Evolutionary conservation across 2,329 filamentous ascomycete species (phyloP).

Genomic region (Penicillium sp.): DNA sequence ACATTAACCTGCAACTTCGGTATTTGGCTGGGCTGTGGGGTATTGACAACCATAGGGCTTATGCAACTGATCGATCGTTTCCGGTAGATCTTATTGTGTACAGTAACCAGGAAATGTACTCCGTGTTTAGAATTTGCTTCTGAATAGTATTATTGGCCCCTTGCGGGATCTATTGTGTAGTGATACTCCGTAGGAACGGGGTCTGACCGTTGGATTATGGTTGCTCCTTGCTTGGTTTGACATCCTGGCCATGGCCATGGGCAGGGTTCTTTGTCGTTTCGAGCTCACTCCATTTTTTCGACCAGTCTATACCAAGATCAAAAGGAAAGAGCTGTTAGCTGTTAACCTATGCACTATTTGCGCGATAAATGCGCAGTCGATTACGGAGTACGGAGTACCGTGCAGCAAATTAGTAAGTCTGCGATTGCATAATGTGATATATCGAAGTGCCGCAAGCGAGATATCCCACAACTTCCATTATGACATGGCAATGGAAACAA

Average conservation of each 20-base stretch:
- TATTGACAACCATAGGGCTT: background rate
- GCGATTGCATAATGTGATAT: conserved; percentile 6
- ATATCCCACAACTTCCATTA: background rate
- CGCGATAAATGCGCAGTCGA: background rate
- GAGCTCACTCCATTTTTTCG: background rate
- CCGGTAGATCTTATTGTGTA: background rate
- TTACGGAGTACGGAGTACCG: too few relatives aligned
- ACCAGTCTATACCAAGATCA: too few relatives aligned
- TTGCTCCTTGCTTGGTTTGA: background rate
- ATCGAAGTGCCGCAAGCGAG: background rate
- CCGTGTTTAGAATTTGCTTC: background rate
- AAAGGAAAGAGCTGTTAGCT: background rate
- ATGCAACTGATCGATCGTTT: background rate
- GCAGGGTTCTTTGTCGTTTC: background rate
- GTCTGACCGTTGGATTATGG: background rate
- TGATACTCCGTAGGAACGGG: background rate
- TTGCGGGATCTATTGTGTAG: background rate
- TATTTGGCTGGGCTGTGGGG: background rate
- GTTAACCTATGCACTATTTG: background rate
- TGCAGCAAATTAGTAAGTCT: background rate
- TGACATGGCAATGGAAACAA: background rate
- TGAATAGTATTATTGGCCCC: background rate
- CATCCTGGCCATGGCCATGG: background rate
- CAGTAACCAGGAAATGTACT: background rate
- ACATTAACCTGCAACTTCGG: background rate